Evolutionary conservation across 2,329 filamentous ascomycete genomes (phyloP).

Genomic region (Penicillium olsonii): DNA sequence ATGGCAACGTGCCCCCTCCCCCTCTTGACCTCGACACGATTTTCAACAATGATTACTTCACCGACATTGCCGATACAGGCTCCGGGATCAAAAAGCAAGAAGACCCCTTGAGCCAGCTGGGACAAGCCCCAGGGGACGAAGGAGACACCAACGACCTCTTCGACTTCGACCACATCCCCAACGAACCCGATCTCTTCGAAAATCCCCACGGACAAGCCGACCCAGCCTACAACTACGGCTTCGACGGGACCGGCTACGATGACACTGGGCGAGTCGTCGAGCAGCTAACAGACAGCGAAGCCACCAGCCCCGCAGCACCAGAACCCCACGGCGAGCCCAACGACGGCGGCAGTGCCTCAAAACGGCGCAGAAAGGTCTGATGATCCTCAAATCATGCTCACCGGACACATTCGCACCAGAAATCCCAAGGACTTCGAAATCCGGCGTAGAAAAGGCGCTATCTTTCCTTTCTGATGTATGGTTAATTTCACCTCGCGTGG

Average conservation of each 20-base stretch:
- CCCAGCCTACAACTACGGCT: constrained; percentile 36
- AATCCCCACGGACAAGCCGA: constrained; percentile 24
- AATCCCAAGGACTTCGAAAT: not conserved
- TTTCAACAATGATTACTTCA: constrained; percentile 60
- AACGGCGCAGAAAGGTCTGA: constrained; percentile 37
- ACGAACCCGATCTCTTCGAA: constrained; percentile 36
- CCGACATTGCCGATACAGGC: constrained; percentile 41
- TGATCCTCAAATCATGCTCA: no score
- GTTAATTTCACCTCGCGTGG: no score
- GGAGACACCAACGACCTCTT: constrained; percentile 44
- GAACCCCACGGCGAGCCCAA: constrained; percentile 28
- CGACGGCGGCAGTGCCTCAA: constrained; percentile 28
- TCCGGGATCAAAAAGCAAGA: constrained; percentile 28
- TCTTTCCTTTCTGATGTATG: constrained; percentile 4
- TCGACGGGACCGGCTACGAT: constrained; percentile 30
- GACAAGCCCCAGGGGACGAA: constrained; percentile 23
- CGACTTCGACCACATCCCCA: constrained; percentile 42
- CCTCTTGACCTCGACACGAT: constrained; percentile 60
- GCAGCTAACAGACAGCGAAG: constrained; percentile 47
- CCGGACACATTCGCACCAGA: no score
- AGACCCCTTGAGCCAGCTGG: constrained; percentile 18
- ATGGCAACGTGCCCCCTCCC: constrained; percentile 43
- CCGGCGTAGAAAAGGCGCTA: constrained; percentile 9
- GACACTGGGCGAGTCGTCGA: constrained; percentile 41
- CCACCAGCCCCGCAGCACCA: constrained; percentile 42